A percentile compares a stretch with the other conserved stretches of the same genome.
Evolutionary conservation across 2,329 filamentous ascomycete species (phyloP).

Genomic region (Exophiala viscosa): DNA sequence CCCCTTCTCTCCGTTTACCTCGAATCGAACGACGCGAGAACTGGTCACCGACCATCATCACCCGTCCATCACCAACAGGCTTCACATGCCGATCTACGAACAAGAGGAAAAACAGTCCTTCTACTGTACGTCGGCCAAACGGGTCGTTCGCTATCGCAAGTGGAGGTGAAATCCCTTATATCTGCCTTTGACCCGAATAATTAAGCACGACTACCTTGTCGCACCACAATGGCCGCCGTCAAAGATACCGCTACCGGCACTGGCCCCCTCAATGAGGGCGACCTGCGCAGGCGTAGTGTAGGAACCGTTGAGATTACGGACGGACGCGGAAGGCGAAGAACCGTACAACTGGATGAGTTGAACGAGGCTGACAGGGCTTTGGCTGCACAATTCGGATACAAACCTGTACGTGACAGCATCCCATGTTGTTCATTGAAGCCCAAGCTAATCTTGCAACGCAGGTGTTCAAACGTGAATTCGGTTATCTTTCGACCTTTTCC

Average conservation of each 20-base stretch:
- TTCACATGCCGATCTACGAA: constrained; percentile 18
- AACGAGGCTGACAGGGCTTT: constrained; percentile 30
- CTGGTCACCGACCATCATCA: neutral
- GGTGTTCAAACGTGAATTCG: constrained; percentile 54
- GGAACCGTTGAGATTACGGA: constrained; percentile 22
- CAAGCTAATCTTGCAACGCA: constrained; percentile 3
- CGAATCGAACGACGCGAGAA: neutral
- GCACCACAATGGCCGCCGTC: neutral
- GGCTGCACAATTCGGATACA: constrained; percentile 34
- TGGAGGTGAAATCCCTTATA: constrained; percentile 15
- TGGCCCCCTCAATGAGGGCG: constrained; percentile 9
- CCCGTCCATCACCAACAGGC: constrained; percentile 5
- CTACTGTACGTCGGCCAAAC: constrained; percentile 19
- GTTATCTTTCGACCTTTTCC: constrained; percentile 57
- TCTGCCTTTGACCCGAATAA: neutral
- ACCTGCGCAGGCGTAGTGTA: constrained; percentile 20
- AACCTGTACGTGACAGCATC: constrained; percentile 28
- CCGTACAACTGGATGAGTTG: constrained; percentile 29
- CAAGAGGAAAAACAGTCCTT: constrained; percentile 13
- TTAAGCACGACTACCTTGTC: neutral
- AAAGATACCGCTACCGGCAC: neutral
- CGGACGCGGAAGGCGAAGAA: constrained; percentile 19
- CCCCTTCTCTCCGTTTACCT: neutral
- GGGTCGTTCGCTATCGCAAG: constrained; percentile 25
- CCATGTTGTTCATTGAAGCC: neutral